Evolutionary conservation across 2,329 filamentous ascomycete species (phyloP), one percentile per base, ranked within the genome.

Genomic region (Orbilia blumenaviensis): DNA sequence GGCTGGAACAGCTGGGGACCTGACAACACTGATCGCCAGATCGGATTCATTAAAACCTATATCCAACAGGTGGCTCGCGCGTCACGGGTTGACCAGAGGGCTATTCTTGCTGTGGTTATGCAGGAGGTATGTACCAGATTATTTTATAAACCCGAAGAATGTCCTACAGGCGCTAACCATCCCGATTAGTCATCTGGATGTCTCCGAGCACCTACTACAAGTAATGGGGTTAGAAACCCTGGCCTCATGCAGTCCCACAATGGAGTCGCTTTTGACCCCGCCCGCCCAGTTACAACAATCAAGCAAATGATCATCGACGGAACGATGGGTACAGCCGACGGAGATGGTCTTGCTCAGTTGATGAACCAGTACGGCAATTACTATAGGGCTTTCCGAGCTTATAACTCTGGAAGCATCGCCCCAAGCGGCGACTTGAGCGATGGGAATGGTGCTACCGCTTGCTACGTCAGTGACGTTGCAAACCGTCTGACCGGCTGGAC

Each of bases 21-120:
- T 5, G 56, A 75, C 54, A 75, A 75, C 32, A 64, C 54, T 23
- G 63, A 75, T 32, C 63, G 58, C n/a, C 58, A 63, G 21, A 75
- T 75, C 29, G 29, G 42, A 21, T 68, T 41, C 25, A 75, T 75
- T 7, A 75, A 66, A 34, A 67, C 46, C 2, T 75, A 75, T 25
- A 68, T 75, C 36, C 41, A 68, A 60, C 38, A 76, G 32, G 76
- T 79, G 34, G 66, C 78, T 1, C 23, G 61, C 25, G 72, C 77
- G 5, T 66, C 79, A 0, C 46, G 56, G 38, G 82, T 84, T 54
- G 83, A 83, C 66, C 75, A 79, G 66, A 78, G 82, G n/a, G 81
- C 84, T 48, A 82, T 84, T 77, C 80, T 84, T 56, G 80, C 79
- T 60, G 83, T 84, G 76, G 83, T 84, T 76, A 84, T 84, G 82